These are phyloP conservation scores for Claviceps arundinis DNA, from an alignment of 2,329 filamentous ascomycete genomes.

Conservation along the genomic window DNA sequence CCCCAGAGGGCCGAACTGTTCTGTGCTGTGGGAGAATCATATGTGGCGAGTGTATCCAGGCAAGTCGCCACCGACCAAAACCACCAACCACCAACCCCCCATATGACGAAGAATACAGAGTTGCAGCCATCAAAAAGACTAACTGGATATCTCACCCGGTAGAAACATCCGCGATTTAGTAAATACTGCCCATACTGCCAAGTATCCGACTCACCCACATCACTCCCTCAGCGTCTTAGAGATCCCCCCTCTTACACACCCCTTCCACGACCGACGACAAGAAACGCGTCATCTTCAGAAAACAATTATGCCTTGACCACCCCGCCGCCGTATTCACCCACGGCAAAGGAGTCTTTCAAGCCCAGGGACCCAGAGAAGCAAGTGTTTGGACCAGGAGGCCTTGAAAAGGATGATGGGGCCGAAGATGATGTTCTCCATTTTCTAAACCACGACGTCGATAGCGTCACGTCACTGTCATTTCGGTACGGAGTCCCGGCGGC, in stretches of 20 bases:
- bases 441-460: constrained; percentile 56
- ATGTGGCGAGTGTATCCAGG: constrained; percentile 56
- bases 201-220: constrained; percentile 45
- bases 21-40: constrained; percentile 59
- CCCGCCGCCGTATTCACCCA: constrained; percentile 25
- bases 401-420: constrained; percentile 6
- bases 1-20: constrained; percentile 45
- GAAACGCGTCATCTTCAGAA: constrained; percentile 7
- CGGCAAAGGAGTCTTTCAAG: not conserved
- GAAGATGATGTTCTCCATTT: constrained; percentile 58
- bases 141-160: constrained; percentile 4
- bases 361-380: not conserved
- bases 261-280: constrained; percentile 16
- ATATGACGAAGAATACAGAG: not conserved
- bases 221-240: constrained; percentile 47
- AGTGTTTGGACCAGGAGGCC: not conserved
- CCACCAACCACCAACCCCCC: no score
- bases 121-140: not conserved
- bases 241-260: constrained; percentile 54
- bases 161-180: constrained; percentile 53
- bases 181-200: constrained; percentile 65
- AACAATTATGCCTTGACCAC: constrained; percentile 12
- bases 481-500: constrained; percentile 55
- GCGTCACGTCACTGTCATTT: constrained; percentile 53
- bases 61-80: constrained; percentile 19